A percentile compares a stretch with the other conserved stretches of the same genome.
phyloP scores from a whole-genome alignment of 495 filamentous ascomycete genomes.

The Xylaria intraflava region DNA sequence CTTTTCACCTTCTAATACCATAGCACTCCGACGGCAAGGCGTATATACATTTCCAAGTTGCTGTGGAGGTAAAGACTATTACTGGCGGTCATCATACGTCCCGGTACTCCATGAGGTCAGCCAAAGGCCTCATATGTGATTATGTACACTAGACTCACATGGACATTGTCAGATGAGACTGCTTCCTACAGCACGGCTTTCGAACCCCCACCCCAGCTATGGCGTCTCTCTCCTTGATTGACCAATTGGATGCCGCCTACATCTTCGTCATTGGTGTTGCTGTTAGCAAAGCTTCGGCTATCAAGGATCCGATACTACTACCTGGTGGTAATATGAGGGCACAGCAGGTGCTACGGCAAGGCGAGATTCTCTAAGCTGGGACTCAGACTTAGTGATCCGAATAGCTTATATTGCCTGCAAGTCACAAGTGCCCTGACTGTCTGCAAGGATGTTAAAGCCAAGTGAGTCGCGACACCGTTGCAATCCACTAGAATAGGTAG shows the following conservation, averaged over 20 bases:
- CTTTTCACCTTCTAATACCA: no score
- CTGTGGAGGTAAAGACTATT: no score
- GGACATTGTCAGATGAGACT: no score
- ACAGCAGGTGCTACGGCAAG: constrained; percentile 6
- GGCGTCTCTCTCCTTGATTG: not conserved
- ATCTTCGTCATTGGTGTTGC: constrained; percentile 55
- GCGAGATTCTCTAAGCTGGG: constrained; percentile 44
- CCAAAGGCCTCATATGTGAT: no score
- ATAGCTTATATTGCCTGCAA: constrained; percentile 37
- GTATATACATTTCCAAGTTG: no score
- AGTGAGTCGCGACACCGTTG: constrained; percentile 28
- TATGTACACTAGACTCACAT: no score
- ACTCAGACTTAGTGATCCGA: constrained; percentile 47
- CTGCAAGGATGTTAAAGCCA: constrained; percentile 20
- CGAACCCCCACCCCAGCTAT: not conserved
- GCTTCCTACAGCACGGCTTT: not conserved
- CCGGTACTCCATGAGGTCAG: no score
- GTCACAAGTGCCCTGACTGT: constrained; percentile 34
- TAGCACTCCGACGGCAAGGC: no score
- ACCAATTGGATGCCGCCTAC: constrained; percentile 40
- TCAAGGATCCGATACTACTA: constrained; percentile 14
- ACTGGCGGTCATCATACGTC: no score
- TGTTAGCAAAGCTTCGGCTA: constrained; percentile 40
- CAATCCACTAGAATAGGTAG: constrained; percentile 42
- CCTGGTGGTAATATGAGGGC: not conserved